A percentile compares a stretch with the other conserved stretches of the same genome.
Evolutionary conservation across 305 asterid genomes (phyloP).

Genomic region (Galium porrigens): DNA sequence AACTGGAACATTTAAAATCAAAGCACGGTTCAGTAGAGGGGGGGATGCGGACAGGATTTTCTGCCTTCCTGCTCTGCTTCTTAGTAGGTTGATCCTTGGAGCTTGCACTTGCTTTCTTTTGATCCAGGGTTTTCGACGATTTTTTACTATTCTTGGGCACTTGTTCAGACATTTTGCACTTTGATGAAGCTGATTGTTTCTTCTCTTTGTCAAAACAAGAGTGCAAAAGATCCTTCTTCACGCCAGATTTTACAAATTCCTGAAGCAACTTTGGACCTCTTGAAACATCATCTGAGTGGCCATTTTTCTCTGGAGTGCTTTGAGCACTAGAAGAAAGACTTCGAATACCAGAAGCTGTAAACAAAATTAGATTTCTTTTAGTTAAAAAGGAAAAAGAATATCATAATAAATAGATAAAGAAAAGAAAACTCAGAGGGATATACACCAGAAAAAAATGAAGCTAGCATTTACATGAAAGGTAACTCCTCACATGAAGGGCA

Average conservation of each 20-base stretch:
- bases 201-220: constrained; percentile 22
- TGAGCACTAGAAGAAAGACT: constrained; percentile 26
- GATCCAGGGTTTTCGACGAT: constrained; percentile 14
- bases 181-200: constrained; percentile 20
- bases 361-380: background rate
- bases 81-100: constrained; percentile 36
- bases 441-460: background rate
- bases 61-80: constrained; percentile 63
- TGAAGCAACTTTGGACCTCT: constrained; percentile 21
- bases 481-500: background rate
- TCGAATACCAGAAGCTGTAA: constrained; percentile 29
- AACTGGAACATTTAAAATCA: constrained; percentile 38
- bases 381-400: background rate
- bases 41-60: constrained; percentile 57
- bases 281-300: constrained; percentile 19
- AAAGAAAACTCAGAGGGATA: constrained; percentile 1
- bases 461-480: background rate
- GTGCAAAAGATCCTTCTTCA: constrained; percentile 21
- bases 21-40: constrained; percentile 34
- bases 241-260: constrained; percentile 22
- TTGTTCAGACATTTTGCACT: constrained; percentile 24
- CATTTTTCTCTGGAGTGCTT: constrained; percentile 25
- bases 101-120: constrained; percentile 19
- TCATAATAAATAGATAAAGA: background rate
- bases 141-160: constrained; percentile 18